phyloP scores from a whole-genome alignment of 345 rosid species.

The Sonneratia alba region DNA sequence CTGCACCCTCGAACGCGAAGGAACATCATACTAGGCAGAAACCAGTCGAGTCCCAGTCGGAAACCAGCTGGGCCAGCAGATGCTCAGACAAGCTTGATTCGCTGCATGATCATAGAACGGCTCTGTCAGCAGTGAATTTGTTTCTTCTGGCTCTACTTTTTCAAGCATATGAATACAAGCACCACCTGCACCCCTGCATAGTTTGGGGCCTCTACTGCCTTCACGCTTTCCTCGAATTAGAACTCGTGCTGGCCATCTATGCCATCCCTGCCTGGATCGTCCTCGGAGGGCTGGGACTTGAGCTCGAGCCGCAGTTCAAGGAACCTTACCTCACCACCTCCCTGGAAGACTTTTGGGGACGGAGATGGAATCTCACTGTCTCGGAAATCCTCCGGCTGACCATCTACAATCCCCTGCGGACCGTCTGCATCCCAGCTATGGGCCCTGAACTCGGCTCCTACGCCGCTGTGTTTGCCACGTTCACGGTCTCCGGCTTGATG shows the following conservation, averaged over 20 bases:
- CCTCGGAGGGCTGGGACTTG: slow-evolving; percentile 20
- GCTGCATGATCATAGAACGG: not conserved
- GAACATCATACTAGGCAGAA: not conserved
- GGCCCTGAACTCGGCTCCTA: slow-evolving; percentile 17
- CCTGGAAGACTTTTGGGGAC: slow-evolving; percentile 71
- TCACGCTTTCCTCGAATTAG: slow-evolving; percentile 27
- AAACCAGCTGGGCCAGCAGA: not conserved
- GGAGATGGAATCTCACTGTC: slow-evolving; percentile 60
- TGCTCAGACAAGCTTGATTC: not conserved
- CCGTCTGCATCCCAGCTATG: not conserved
- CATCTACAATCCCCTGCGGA: slow-evolving; percentile 33
- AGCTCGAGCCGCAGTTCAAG: slow-evolving; percentile 47
- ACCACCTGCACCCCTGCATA: slow-evolving; percentile 15
- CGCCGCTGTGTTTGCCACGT: slow-evolving; percentile 25
- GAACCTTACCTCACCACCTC: slow-evolving; percentile 53
- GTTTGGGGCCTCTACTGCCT: slow-evolving; percentile 23
- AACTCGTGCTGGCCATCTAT: slow-evolving; percentile 18
- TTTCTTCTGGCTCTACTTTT: slow-evolving; percentile 18
- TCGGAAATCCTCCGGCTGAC: slow-evolving; percentile 35
- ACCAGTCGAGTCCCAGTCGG: not conserved
- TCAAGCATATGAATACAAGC: slow-evolving; percentile 20
- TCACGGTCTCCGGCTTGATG: slow-evolving; percentile 9
- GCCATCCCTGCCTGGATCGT: slow-evolving; percentile 24
- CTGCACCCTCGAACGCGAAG: not conserved
- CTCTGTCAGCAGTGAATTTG: slow-evolving; percentile 17